Conservation (phyloP, 345 rosid species). For the Pistacia atlantica region DNA sequence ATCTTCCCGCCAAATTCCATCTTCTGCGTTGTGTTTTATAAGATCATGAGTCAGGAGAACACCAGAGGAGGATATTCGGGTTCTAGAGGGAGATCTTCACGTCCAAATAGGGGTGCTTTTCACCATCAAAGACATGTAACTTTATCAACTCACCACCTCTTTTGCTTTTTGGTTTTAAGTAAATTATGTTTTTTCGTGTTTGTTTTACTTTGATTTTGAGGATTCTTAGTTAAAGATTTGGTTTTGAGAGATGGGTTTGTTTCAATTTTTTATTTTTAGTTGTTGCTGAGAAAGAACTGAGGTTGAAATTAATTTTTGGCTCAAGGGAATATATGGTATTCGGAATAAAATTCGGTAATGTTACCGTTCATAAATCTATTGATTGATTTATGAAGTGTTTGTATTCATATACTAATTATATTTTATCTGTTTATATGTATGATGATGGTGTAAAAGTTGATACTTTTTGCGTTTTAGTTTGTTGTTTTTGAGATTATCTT, state of each 20-base stretch:
- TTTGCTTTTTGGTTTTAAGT: neutral
- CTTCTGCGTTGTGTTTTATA: no score
- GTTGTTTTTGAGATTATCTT: neutral
- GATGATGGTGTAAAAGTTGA: neutral
- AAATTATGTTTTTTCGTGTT: neutral
- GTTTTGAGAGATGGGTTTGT: neutral
- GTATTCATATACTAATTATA: neutral
- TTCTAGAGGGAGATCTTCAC: slow-evolving; percentile 22
- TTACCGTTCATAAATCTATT: neutral
- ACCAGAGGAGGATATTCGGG: slow-evolving; percentile 1
- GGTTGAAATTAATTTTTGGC: neutral
- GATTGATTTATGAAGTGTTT: neutral
- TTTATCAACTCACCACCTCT: neutral
- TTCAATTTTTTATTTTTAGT: neutral
- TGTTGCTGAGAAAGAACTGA: neutral
- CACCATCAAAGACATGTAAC: slow-evolving; percentile 26
- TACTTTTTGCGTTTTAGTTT: neutral
- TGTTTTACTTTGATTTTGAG: neutral
- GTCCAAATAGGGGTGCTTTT: neutral
- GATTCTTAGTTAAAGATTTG: neutral
- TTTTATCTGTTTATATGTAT: neutral
- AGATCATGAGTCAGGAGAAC: slow-evolving; percentile 27
- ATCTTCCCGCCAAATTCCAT: slow-evolving; percentile 10
- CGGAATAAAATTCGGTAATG: no score
- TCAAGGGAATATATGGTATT: neutral